Percentiles rank a stretch among this genome's conserved stretches.
Evolutionary conservation across 192 early-diverging fungal species (phyloP).

Genomic region (Rhizophagus clarus): DNA sequence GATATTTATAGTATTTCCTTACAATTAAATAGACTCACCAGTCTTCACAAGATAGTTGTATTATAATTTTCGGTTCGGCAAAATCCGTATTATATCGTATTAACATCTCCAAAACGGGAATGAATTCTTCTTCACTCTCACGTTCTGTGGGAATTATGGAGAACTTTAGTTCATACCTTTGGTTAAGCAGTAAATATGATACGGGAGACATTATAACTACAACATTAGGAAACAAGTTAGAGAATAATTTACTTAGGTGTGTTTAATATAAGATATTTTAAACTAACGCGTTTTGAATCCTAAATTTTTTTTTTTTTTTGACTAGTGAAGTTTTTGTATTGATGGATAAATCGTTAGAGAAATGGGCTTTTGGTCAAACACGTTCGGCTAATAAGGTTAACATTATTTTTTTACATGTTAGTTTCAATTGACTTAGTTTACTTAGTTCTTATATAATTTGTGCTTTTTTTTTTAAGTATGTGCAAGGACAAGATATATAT

Average conservation of each 20-base stretch:
- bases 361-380: background rate
- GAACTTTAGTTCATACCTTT: slow-evolving; percentile 13
- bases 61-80: slow-evolving; percentile 22
- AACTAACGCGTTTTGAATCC: background rate
- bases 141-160: background rate
- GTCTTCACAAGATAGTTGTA: slow-evolving; percentile 1
- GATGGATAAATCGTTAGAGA: slow-evolving; percentile 16
- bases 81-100: slow-evolving; percentile 6
- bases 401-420: background rate
- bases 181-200: background rate
- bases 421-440: too few relatives aligned
- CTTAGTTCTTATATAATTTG: background rate
- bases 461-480: slow-evolving; percentile 4
- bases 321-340: slow-evolving; percentile 12
- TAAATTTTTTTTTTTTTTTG: background rate
- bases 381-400: slow-evolving; percentile 5
- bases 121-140: background rate
- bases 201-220: slow-evolving; percentile 1
- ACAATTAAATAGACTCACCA: slow-evolving; percentile 2
- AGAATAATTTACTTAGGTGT: slow-evolving; percentile 11
- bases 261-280: background rate
- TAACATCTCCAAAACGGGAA: background rate
- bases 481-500: slow-evolving; percentile 14
- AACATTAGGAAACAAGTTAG: slow-evolving; percentile 9
- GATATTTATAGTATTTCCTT: background rate